Evolutionary conservation across 2,329 filamentous ascomycete species (phyloP), one percentile per base, ranked within the genome.

Genomic region (Xylaria sp.): DNA sequence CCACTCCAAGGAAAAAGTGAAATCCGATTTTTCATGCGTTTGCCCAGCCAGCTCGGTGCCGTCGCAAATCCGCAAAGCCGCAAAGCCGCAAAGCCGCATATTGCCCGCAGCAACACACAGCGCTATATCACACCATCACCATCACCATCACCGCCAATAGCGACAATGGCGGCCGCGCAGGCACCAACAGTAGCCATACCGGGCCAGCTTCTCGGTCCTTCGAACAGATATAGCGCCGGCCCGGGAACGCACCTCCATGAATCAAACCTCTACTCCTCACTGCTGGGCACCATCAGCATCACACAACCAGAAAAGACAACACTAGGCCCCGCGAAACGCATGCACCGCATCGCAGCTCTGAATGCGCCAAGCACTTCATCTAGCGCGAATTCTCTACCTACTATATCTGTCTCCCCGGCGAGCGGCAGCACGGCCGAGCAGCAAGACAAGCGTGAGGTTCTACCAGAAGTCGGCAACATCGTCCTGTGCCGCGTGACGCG

Each of bases 401-500:
- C 83, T 13, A 81, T 90, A 63, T 89, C 87, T 7, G 86, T 90
- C 38, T 80, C 83, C 53, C 80, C 83, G 82, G 54, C 44, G 6
- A 62, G 79, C 78, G 10, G 47, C 74, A 20, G 72, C 72, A 55
- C 49, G 36, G 50, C 36, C 55, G 65, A 68, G 45, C 53, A 67
- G 54, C 61, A 58, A 25, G 77, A 81, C 73, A 88, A 87, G 77
- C 87, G 87, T 68, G 92, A 93, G 78, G 87, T 94, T 59, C 85
- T 97, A 7, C 96, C 96, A 1, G 89, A 92, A 72, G 92, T 97
- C 45, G 88, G 90, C 75, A 91, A 91, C 73, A 84, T 89, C 17
- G 93, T 98, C 44, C 87, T 99, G 44, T 94, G 92, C 70, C 89
- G 92, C 39, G 92, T 99, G 45, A 93, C 93, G 39, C 90, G 95